Conservation (phyloP, 768 basidiomycete species). For the Mycena rosella region DNA sequence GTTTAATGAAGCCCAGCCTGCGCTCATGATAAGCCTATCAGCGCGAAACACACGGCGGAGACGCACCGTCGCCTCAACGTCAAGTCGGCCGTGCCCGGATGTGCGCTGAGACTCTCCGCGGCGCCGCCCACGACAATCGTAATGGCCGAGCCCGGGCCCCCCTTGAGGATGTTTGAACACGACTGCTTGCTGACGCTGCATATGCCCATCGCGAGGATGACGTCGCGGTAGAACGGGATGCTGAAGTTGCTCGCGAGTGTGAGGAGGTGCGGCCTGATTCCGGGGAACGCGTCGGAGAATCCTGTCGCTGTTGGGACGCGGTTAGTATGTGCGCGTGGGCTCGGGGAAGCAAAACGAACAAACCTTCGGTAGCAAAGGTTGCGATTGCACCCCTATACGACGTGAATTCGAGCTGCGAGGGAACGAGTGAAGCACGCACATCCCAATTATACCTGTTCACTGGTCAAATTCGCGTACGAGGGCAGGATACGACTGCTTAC, state of each 20-base stretch:
- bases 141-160: slow-evolving; percentile 77
- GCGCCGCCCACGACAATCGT: slow-evolving; percentile 98
- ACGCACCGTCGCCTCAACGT: slow-evolving; percentile 79
- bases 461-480: slow-evolving; percentile 22
- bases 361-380: slow-evolving; percentile 96
- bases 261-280: slow-evolving; percentile 92
- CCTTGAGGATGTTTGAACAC: slow-evolving; percentile 87
- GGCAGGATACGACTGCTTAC: slow-evolving; percentile 54
- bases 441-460: slow-evolving; percentile 91
- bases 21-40: background rate
- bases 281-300: slow-evolving; percentile 91
- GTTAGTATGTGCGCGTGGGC: background rate
- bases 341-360: slow-evolving; percentile 11
- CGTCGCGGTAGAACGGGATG: slow-evolving; percentile 94
- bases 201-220: slow-evolving; percentile 88
- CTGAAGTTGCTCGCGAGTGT: slow-evolving; percentile 92
- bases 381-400: slow-evolving; percentile 86
- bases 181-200: slow-evolving; percentile 93
- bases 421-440: slow-evolving; percentile 65
- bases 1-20: slow-evolving; percentile 94
- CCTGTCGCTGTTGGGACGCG: slow-evolving; percentile 72
- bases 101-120: slow-evolving; percentile 92
- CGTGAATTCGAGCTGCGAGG: background rate
- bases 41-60: background rate
- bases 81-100: slow-evolving; percentile 96